phyloP scores from a whole-genome alignment of 2,329 filamentous ascomycete species.

The Aspergillus pseudonomiae region DNA sequence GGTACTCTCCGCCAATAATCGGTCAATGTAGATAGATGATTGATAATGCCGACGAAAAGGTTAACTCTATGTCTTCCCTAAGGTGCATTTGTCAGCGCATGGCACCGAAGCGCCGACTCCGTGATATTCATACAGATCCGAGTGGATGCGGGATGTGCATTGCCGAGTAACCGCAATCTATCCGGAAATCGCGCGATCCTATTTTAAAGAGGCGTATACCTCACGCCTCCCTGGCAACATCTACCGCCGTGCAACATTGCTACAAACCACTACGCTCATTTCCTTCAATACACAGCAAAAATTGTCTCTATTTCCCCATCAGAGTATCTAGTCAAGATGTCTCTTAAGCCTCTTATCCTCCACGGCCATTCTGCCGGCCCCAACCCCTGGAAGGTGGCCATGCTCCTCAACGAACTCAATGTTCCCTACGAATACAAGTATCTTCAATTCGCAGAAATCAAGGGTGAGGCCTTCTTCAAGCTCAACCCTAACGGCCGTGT shows the following conservation, averaged over 20 bases:
- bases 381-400: conserved; percentile 36
- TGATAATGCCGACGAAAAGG: neutral
- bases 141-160: neutral
- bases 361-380: conserved; percentile 26
- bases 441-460: conserved; percentile 29
- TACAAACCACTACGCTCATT: neutral
- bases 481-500: conserved; percentile 41
- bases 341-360: conserved; percentile 22
- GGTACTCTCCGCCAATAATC: neutral
- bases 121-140: neutral
- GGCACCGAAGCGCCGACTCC: neutral
- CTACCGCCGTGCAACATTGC: neutral
- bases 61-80: too few relatives aligned
- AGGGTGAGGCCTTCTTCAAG: conserved; percentile 29
- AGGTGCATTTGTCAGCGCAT: neutral
- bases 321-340: conserved; percentile 14
- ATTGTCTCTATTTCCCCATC: neutral
- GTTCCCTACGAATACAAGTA: conserved; percentile 33
- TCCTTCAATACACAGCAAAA: neutral
- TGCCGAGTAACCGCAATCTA: neutral
- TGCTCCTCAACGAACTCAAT: conserved; percentile 35
- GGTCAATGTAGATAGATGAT: neutral
- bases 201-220: neutral
- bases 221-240: neutral
- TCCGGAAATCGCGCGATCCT: neutral